Base-by-base conservation (phyloP, 352 stramenopile species). In the Phytophthora pseudosyringae region DNA sequence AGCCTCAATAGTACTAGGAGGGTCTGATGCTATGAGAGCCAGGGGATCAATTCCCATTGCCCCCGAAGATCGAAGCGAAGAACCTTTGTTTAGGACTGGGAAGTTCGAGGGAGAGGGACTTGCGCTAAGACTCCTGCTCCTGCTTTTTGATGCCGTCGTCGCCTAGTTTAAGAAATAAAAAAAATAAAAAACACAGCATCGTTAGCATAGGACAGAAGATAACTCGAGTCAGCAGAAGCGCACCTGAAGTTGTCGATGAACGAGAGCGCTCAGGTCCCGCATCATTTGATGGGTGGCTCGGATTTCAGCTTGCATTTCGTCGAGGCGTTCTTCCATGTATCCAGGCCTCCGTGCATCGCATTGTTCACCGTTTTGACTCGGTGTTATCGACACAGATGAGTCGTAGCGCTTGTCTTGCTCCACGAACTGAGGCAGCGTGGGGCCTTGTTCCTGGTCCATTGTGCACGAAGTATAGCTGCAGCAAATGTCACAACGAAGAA, bases 231-330 rank as follows among this genome's bases (percentile, higher is more conserved):
- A 18, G 21, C 1, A 26, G 26, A 36, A 29, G 18, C 31, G 28
- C 3, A 69, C 53, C 64, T 67, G 38, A 36, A 73, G 46, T 28
- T 73, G 65, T 7, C 47, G 65, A 1, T 58, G 52, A 7, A 73
- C 51, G 3, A 73, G 46, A 16, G 16, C 15, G 39, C 51, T 69
- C 54, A 73, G 50, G 6, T 73, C 65, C 2, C 46, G n/a, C 47
- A 73, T 65, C 59, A 73, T 59, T 38, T 28, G 32, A 38, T 69
- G 65, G 4, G 60, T 65, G 18, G 41, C 38, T 5, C 33, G 65
- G 16, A 73, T 69, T 29, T 73, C 65, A 48, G 40, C 41, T 38
- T 73, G 65, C 59, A 73, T 69, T 28, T 70, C 40, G 10, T 74
- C 60, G 11, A 70, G 38, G 13, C 60, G 60, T 2, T 62, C 41